Evolutionary conservation across 768 basidiomycete species (phyloP).

Genomic region (Mrakia gelida): DNA sequence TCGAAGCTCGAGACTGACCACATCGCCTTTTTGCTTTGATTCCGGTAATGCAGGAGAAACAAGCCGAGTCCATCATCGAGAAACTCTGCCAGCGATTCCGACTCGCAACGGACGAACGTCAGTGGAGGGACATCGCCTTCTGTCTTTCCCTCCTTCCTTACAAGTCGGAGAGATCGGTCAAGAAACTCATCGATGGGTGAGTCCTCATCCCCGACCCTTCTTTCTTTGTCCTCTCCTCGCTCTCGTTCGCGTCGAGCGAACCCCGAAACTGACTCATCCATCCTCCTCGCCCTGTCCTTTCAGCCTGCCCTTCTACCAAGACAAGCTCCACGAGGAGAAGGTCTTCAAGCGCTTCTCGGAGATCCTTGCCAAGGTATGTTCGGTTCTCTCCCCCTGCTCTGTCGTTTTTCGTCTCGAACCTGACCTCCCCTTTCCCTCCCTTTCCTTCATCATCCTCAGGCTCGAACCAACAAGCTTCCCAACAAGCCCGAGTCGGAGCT

Average conservation of each 20-base stretch:
- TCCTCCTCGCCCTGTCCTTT: background rate
- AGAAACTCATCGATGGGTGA: constrained; percentile 82
- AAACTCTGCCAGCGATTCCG: constrained; percentile 96
- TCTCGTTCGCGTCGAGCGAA: too few species aligned
- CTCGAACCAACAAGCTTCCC: constrained; percentile 81
- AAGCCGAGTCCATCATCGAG: constrained; percentile 94
- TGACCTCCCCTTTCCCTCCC: background rate
- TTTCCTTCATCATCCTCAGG: constrained; percentile 47
- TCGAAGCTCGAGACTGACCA: background rate
- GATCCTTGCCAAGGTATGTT: constrained; percentile 75
- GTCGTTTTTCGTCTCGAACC: background rate
- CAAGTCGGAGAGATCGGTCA: constrained; percentile 93
- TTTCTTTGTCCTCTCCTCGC: background rate
- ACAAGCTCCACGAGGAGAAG: constrained; percentile 83
- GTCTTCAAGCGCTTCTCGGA: constrained; percentile 81
- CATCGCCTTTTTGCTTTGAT: background rate
- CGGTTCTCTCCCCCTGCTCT: background rate
- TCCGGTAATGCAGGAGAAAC: constrained; percentile 67
- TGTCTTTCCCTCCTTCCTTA: constrained; percentile 90
- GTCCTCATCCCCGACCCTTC: too few species aligned
- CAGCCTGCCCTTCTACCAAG: constrained; percentile 81
- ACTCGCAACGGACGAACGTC: constrained; percentile 76
- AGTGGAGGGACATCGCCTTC: constrained; percentile 97
- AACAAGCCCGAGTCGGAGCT: constrained; percentile 90
- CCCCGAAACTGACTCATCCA: background rate